A percentile compares a stretch with the other conserved stretches of the same genome.
Conservation (phyloP, 495 filamentous ascomycete species). For the Beverwykella pulmonaria region DNA sequence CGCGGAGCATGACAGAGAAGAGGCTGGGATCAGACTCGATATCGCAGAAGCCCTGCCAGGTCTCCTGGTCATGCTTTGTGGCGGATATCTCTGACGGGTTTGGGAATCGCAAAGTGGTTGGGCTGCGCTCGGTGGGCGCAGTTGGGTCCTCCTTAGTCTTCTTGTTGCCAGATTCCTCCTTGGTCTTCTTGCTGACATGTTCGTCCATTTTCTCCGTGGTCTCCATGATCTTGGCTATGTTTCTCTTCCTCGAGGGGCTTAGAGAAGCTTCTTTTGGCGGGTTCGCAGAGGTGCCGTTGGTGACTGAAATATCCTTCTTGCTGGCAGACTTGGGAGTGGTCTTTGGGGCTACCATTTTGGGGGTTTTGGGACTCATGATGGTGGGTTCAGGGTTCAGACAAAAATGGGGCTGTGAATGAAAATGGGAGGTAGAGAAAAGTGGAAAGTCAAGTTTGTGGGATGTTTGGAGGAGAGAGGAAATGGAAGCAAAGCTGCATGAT, state of each 20-base stretch:
- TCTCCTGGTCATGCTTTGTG: slow-evolving; percentile 49
- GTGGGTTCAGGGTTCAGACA: neutral
- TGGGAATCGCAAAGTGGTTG: slow-evolving; percentile 19
- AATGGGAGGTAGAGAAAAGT: neutral
- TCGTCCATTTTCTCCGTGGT: neutral
- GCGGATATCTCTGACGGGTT: slow-evolving; percentile 48
- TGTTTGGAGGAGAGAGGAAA: neutral
- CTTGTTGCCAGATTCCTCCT: neutral
- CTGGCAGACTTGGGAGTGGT: neutral
- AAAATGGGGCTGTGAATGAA: too few species aligned
- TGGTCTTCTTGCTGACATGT: neutral
- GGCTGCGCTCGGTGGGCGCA: neutral
- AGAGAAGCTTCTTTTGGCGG: neutral
- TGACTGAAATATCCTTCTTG: neutral
- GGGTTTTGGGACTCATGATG: neutral
- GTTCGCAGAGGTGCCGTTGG: neutral
- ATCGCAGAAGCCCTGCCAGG: slow-evolving; percentile 81
- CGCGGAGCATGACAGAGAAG: slow-evolving; percentile 80
- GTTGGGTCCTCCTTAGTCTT: neutral
- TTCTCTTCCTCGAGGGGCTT: neutral
- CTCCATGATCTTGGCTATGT: neutral
- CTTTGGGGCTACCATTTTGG: neutral
- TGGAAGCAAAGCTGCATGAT: slow-evolving; percentile 4
- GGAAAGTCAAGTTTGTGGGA: slow-evolving; percentile 1
- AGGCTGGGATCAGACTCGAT: slow-evolving; percentile 90